Percentiles rank a stretch among this genome's conserved stretches.
Evolutionary conservation across 352 stramenopile species (phyloP).

Genomic region (Phytophthora tubulina): DNA sequence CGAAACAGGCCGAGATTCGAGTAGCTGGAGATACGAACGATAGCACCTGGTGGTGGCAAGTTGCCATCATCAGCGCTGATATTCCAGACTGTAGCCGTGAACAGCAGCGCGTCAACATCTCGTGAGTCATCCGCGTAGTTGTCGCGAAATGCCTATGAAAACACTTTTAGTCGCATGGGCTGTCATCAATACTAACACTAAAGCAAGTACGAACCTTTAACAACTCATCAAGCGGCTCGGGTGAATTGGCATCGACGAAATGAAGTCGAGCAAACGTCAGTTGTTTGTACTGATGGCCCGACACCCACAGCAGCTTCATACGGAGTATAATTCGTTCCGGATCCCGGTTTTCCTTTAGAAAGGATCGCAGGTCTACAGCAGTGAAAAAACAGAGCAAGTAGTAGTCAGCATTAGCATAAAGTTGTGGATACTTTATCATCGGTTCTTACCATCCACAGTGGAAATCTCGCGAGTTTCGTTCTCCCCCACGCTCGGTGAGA

Average conservation of each 20-base stretch:
- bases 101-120: background rate
- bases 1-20: background rate
- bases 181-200: too few relatives aligned
- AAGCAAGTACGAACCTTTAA: background rate
- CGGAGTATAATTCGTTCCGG: background rate
- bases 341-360: background rate
- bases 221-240: background rate
- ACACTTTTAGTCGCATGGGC: too few relatives aligned
- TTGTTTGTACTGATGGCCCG: background rate
- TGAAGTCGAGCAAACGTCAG: background rate
- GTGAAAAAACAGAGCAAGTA: background rate
- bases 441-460: background rate
- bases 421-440: too few relatives aligned
- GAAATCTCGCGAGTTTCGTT: background rate
- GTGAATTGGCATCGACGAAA: conserved; percentile 1
- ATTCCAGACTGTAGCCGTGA: conserved; percentile 3
- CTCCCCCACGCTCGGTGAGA: background rate
- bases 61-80: background rate
- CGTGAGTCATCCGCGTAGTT: background rate
- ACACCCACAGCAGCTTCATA: conserved; percentile 14
- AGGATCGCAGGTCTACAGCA: background rate
- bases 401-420: too few relatives aligned
- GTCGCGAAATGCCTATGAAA: background rate
- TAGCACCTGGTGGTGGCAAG: background rate
- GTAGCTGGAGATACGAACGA: background rate